phyloP scores from a whole-genome alignment of 106 monocot species.

The Alisma plantagoaquatica region DNA sequence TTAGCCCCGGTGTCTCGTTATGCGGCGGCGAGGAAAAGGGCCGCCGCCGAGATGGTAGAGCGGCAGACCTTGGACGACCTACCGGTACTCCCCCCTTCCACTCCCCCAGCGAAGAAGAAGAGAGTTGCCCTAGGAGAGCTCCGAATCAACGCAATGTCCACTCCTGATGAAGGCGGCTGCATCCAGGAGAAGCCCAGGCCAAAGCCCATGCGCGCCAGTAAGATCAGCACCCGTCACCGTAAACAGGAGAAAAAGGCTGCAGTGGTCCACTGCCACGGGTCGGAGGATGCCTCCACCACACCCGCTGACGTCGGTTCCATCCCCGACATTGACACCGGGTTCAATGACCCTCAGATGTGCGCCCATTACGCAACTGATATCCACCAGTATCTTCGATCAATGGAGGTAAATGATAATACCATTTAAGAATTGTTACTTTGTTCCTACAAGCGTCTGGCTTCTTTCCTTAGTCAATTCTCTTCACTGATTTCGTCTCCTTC shows the following conservation, averaged over 20 bases:
- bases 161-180: constrained; percentile 2
- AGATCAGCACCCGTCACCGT: constrained; percentile 1
- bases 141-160: too few species aligned
- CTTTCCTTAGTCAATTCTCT: too few species aligned
- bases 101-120: constrained; percentile 43
- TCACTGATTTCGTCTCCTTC: too few species aligned
- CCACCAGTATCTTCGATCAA: constrained; percentile 56
- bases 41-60: too few species aligned
- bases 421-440: too few species aligned
- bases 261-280: not conserved
- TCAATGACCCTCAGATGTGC: constrained; percentile 51
- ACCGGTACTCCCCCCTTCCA: too few species aligned
- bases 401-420: too few species aligned
- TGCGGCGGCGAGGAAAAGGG: too few species aligned
- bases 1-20: too few species aligned
- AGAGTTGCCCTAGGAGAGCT: constrained; percentile 47
- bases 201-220: not conserved
- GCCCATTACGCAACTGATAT: constrained; percentile 34
- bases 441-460: not conserved
- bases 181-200: not conserved
- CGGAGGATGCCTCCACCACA: not conserved
- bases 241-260: too few species aligned
- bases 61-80: too few species aligned
- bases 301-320: too few species aligned
- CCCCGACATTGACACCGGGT: constrained; percentile 10